phyloP scores from a whole-genome alignment of 129 eudicot genomes.

The Chrysanthemum seticuspe region DNA sequence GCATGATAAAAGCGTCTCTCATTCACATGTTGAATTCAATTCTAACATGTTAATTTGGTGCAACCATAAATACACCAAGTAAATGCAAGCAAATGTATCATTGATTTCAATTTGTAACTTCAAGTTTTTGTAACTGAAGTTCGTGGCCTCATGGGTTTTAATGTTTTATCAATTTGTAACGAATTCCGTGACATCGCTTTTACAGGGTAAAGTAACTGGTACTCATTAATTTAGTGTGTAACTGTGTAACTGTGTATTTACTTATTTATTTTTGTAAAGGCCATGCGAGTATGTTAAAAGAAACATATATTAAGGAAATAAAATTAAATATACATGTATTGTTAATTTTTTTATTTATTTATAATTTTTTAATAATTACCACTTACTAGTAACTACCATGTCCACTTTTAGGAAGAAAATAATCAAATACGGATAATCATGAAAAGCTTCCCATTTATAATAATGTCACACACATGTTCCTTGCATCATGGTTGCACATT shows the following conservation, averaged over 20 bases:
- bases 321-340: too few relatives aligned
- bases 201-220: too few relatives aligned
- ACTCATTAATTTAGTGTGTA: too few relatives aligned
- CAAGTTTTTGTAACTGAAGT: neutral
- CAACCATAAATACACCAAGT: conserved; percentile 18
- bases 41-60: conserved; percentile 21
- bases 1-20: conserved; percentile 22
- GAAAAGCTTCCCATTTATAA: conserved; percentile 19
- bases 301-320: too few relatives aligned
- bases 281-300: too few relatives aligned
- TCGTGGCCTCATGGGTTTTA: neutral
- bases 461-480: conserved; percentile 17
- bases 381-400: too few relatives aligned
- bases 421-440: neutral
- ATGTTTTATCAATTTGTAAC: neutral
- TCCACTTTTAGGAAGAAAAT: too few relatives aligned
- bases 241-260: too few relatives aligned
- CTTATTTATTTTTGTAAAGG: too few relatives aligned
- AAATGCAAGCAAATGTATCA: conserved; percentile 14
- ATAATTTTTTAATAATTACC: too few relatives aligned
- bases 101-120: neutral
- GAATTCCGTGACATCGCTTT: too few relatives aligned
- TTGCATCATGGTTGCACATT: conserved; percentile 25
- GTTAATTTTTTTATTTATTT: too few relatives aligned
- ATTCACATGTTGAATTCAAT: conserved; percentile 3